These are phyloP conservation scores for Scutellaria barbata DNA, from an alignment of 257 asterid genomes.

Conservation along the genomic window DNA sequence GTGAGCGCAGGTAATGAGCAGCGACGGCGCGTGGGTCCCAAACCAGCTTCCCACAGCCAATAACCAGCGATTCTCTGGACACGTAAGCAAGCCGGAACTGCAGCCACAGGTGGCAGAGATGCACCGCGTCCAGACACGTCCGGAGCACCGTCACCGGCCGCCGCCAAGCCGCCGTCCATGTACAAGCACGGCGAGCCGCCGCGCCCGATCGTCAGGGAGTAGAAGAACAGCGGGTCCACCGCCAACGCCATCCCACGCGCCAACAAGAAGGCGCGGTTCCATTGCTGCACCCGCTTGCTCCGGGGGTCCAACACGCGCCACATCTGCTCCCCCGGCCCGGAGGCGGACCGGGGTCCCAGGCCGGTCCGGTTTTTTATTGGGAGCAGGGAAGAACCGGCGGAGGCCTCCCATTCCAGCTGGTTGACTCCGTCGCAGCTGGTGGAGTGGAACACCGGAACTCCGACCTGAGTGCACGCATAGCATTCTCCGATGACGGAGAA, in stretches of 20 bases:
- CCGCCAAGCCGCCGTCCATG: conserved; percentile 76
- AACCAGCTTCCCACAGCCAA: conserved; percentile 96
- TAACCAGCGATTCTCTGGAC: conserved; percentile 84
- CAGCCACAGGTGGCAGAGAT: conserved; percentile 74
- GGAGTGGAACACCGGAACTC: conserved; percentile 91
- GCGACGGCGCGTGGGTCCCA: conserved; percentile 94
- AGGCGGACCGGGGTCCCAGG: conserved; percentile 37
- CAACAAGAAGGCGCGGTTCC: conserved; percentile 82
- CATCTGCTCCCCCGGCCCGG: conserved; percentile 35
- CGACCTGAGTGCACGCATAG: conserved; percentile 87
- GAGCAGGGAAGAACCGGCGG: conserved; percentile 83
- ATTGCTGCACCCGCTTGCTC: conserved; percentile 76
- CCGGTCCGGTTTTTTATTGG: conserved; percentile 61
- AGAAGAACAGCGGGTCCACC: conserved; percentile 86
- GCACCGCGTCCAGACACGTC: conserved; percentile 85
- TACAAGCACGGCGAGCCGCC: conserved; percentile 77
- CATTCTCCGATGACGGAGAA: conserved; percentile 56
- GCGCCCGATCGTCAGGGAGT: conserved; percentile 78
- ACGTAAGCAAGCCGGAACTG: conserved; percentile 93
- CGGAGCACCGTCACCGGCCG: conserved; percentile 69
- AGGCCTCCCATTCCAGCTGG: conserved; percentile 94
- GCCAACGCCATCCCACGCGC: conserved; percentile 97
- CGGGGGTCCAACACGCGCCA: conserved; percentile 81
- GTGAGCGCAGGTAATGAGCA: conserved; percentile 67
- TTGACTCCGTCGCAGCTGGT: conserved; percentile 84